phyloP scores from a whole-genome alignment of 306 rosid genomes.

The Vigna trinervia region DNA sequence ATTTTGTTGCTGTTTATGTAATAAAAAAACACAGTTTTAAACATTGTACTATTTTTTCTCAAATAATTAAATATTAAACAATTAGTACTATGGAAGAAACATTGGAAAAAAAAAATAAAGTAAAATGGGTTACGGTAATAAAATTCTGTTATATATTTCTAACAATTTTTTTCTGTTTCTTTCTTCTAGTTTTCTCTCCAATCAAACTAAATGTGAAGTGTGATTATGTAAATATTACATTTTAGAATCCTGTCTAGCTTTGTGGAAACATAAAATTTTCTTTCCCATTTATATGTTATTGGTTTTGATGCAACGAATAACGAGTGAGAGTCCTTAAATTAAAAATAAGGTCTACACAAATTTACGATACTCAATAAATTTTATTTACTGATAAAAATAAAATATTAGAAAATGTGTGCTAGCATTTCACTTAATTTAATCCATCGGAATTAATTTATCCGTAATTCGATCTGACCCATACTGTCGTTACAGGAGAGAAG shows the following conservation, averaged over 20 bases:
- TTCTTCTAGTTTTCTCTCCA: background rate
- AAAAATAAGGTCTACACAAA: background rate
- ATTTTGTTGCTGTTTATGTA: background rate
- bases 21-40: background rate
- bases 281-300: background rate
- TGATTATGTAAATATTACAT: background rate
- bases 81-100: background rate
- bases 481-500: background rate
- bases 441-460: slow-evolving; percentile 2
- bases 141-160: background rate
- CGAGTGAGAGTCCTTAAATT: background rate
- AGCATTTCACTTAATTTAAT: background rate
- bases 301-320: background rate
- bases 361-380: background rate
- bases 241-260: background rate
- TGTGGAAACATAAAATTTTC: background rate
- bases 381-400: background rate
- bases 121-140: background rate
- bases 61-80: background rate
- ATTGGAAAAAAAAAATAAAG: background rate
- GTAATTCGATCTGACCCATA: background rate
- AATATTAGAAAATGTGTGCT: background rate
- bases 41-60: background rate
- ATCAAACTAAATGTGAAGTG: background rate
- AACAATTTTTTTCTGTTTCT: background rate